Percentiles rank a stretch among this genome's conserved stretches.
Conservation (phyloP, 257 asterid genomes). For the Ilex aquifolium region DNA sequence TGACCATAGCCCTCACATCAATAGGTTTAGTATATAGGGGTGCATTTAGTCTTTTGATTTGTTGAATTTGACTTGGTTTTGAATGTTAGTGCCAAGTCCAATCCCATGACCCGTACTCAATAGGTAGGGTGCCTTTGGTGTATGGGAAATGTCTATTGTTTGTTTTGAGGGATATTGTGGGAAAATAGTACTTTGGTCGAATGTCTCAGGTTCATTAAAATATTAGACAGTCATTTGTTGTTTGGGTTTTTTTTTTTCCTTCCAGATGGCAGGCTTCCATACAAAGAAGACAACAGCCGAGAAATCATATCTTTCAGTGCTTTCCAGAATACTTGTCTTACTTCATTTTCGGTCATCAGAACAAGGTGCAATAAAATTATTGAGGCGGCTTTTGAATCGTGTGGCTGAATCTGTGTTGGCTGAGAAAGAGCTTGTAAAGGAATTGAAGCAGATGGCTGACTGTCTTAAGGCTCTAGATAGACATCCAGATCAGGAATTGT, state of each 20-base stretch:
- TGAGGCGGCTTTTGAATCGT: slow-evolving; percentile 52
- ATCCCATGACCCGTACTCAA: no score
- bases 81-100: no score
- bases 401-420: slow-evolving; percentile 36
- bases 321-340: slow-evolving; percentile 58
- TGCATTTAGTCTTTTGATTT: no score
- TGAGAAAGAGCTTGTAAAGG: slow-evolving; percentile 70
- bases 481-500: slow-evolving; percentile 47
- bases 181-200: not conserved
- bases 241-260: slow-evolving; percentile 7
- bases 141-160: no score
- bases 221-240: slow-evolving; percentile 11
- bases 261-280: slow-evolving; percentile 56
- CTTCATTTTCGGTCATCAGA: slow-evolving; percentile 67
- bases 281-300: slow-evolving; percentile 78
- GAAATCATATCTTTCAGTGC: slow-evolving; percentile 66
- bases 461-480: slow-evolving; percentile 59
- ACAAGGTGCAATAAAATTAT: slow-evolving; percentile 61
- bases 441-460: slow-evolving; percentile 61
- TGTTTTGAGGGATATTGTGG: not conserved
- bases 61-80: no score
- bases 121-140: no score
- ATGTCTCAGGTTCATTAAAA: not conserved
- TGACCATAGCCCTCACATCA: no score
- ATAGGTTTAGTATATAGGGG: no score